Evolutionary conservation across 768 basidiomycete genomes (phyloP).

Genomic region (Ephemerocybe angulata): DNA sequence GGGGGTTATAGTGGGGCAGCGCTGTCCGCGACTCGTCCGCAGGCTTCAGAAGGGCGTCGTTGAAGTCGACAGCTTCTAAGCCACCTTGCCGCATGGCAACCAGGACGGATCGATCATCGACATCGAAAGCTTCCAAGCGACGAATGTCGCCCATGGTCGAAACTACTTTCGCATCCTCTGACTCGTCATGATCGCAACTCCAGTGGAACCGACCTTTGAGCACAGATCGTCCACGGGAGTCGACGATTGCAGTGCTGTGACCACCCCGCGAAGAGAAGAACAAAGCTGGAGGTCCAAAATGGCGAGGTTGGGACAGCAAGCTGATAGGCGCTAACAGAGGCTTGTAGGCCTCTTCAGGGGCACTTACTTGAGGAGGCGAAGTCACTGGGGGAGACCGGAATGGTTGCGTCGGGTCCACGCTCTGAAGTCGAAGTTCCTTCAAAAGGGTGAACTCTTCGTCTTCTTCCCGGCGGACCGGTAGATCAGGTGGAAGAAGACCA

Average conservation of each 20-base stretch:
- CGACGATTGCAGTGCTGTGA: conserved; percentile 84
- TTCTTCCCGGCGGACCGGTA: conserved; percentile 76
- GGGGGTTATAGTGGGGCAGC: conserved; percentile 68
- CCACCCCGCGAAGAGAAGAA: conserved; percentile 90
- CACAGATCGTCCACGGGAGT: conserved; percentile 80
- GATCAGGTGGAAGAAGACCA: conserved; percentile 74
- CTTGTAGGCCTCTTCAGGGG: conserved; percentile 36
- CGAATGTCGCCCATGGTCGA: conserved; percentile 78
- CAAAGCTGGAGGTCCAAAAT: conserved; percentile 83
- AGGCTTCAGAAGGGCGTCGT: conserved; percentile 75
- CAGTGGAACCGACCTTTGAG: conserved; percentile 77
- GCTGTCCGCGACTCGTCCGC: conserved; percentile 73
- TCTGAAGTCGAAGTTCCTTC: conserved; percentile 72
- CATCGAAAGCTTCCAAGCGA: conserved; percentile 78
- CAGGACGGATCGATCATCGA: conserved; percentile 69
- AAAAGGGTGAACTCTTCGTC: conserved; percentile 65
- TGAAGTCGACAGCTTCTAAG: conserved; percentile 74
- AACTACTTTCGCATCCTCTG: conserved; percentile 26
- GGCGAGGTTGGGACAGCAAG: conserved; percentile 69
- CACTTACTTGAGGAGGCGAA: conserved; percentile 26
- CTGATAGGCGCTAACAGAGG: conserved; percentile 72
- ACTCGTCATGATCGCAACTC: conserved; percentile 63
- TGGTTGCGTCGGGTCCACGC: conserved; percentile 77
- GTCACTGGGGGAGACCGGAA: conserved; percentile 43
- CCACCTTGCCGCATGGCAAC: conserved; percentile 87